These are phyloP conservation scores for Alternaria triticimaculans DNA, from an alignment of 2,329 filamentous ascomycete genomes.

Conservation along the genomic window DNA sequence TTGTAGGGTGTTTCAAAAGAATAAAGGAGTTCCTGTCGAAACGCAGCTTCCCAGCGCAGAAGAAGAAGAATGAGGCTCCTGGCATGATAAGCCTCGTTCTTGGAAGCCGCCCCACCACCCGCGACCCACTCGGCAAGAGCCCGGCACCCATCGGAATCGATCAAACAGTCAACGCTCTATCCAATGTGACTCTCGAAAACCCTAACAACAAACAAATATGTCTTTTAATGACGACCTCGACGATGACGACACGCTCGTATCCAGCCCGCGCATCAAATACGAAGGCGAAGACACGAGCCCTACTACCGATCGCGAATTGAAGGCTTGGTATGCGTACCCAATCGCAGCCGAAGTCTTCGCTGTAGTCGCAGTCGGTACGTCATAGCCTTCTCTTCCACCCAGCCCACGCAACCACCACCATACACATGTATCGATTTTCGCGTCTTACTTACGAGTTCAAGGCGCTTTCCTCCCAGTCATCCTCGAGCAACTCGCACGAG, in stretches of 20 bases:
- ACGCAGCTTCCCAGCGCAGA: neutral
- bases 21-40: neutral
- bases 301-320: slow-evolving; percentile 79
- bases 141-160: slow-evolving; percentile 5
- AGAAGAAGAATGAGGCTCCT: neutral
- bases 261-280: slow-evolving; percentile 20
- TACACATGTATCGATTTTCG: neutral
- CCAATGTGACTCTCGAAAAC: neutral
- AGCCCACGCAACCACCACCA: neutral
- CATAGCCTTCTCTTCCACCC: neutral
- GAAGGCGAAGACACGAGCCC: slow-evolving; percentile 63
- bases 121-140: neutral
- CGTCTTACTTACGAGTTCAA: slow-evolving; percentile 42
- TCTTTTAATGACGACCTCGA: slow-evolving; percentile 14
- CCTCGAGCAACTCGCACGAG: slow-evolving; percentile 86
- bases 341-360: slow-evolving; percentile 94
- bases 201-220: slow-evolving; percentile 13
- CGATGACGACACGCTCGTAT: slow-evolving; percentile 5
- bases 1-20: neutral
- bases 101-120: neutral
- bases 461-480: slow-evolving; percentile 93
- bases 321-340: slow-evolving; percentile 88
- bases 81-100: neutral
- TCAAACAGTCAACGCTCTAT: neutral
- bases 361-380: slow-evolving; percentile 79